A percentile compares a stretch with the other conserved stretches of the same genome.
These are phyloP conservation scores for Schwanniomyces polymorphus DNA, from an alignment of 805 yeast species.

Conservation along the genomic window DNA sequence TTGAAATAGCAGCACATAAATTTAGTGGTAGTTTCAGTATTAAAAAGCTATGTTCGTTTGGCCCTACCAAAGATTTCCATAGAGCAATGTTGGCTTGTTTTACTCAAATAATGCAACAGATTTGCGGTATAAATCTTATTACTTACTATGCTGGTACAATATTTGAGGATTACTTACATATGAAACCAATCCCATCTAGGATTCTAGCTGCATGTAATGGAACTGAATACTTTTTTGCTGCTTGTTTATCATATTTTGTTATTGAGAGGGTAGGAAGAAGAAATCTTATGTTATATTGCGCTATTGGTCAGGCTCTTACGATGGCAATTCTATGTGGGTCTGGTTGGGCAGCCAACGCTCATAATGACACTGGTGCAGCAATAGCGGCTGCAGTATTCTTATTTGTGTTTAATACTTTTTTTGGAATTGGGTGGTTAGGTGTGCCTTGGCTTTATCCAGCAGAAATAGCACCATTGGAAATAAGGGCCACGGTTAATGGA, in stretches of 20 bases:
- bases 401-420: conserved; percentile 48
- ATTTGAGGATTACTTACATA: conserved; percentile 43
- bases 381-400: conserved; percentile 71
- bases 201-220: conserved; percentile 38
- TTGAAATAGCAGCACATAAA: not conserved
- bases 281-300: not conserved
- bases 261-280: not conserved
- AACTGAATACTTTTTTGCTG: conserved; percentile 33
- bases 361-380: conserved; percentile 29
- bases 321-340: conserved; percentile 54
- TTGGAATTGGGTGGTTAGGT: conserved; percentile 54
- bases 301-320: conserved; percentile 33
- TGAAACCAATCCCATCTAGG: conserved; percentile 31
- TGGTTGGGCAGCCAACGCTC: conserved; percentile 34
- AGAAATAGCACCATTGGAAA: conserved; percentile 55
- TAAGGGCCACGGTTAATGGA: conserved; percentile 51
- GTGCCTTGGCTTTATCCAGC: conserved; percentile 66
- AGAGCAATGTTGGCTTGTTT: conserved; percentile 43
- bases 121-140: conserved; percentile 50
- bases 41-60: conserved; percentile 19
- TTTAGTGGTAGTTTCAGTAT: conserved; percentile 9
- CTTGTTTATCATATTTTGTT: not conserved
- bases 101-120: conserved; percentile 49
- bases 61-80: conserved; percentile 48
- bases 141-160: conserved; percentile 46